A percentile compares a stretch with the other conserved stretches of the same genome.
phyloP scores from a whole-genome alignment of 371 early-diverging fungal genomes.

The Syncephalastrum contaminatum region DNA sequence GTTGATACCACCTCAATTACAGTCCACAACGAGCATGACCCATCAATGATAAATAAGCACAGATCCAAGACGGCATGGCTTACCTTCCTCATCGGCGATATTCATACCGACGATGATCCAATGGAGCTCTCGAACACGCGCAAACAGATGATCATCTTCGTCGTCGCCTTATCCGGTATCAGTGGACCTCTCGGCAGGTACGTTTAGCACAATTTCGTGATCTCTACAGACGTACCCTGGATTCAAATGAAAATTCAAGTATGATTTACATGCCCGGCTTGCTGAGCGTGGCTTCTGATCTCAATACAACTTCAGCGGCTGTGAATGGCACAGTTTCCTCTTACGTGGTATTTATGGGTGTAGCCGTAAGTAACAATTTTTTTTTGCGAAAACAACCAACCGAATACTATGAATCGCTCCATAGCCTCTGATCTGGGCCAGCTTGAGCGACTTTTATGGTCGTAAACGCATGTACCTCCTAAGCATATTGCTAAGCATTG shows the following conservation, averaged over 20 bases:
- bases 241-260: constrained; percentile 7
- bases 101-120: constrained; percentile 29
- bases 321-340: constrained; percentile 41
- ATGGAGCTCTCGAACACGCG: constrained; percentile 28
- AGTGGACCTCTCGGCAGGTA: constrained; percentile 29
- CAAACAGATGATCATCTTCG: constrained; percentile 34
- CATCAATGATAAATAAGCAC: too few species aligned
- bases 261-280: constrained; percentile 47
- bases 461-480: constrained; percentile 59
- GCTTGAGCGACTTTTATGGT: constrained; percentile 60
- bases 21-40: too few species aligned
- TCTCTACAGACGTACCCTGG: too few species aligned
- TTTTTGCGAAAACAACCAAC: not conserved
- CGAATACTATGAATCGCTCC: constrained; percentile 4
- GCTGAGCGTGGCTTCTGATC: constrained; percentile 28
- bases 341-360: constrained; percentile 35
- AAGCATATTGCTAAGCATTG: constrained; percentile 50
- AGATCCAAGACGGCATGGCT: constrained; percentile 7
- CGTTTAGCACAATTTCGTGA: too few species aligned
- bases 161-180: constrained; percentile 24
- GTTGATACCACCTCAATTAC: too few species aligned
- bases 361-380: constrained; percentile 19
- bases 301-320: constrained; percentile 28
- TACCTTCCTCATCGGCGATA: constrained; percentile 15
- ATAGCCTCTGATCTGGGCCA: constrained; percentile 63